Base-by-base conservation (phyloP, 371 early-diverging fungal species). In the Agmasoma carcini region DNA sequence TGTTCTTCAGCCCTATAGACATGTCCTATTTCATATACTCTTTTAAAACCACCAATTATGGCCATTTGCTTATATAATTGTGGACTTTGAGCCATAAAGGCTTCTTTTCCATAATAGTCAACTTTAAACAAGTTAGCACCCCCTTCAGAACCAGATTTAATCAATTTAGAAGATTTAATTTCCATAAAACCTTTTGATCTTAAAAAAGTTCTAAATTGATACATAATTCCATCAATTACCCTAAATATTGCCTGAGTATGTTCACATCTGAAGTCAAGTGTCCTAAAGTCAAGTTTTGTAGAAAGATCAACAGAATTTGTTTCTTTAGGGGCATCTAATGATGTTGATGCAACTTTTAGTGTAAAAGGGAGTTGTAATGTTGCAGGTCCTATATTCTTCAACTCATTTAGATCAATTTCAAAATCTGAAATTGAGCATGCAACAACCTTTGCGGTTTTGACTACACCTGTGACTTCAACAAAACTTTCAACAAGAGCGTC, bases 1-100 rank as follows among this genome's bases (percentile, higher is more conserved):
- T 92, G 86, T 78, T 95, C 83, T 72, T 99, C 99, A 40, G 96
- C 96, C 70, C 99, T 85, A 83, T 95, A 99, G 34, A 94, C 96
- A 76, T 94, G 93, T 12, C 83, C 96, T 64, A 99, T 90, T 76
- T 97, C 97, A 77, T 83, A 99, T 11, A 97, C 99, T 22, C 85
- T 81, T 59, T 87, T 91, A 66, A 95, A 86, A 72, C 93, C 96
- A 49, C 92, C 83, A 67, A 87, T 86, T 66, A 99, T 86, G 68
- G 85, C 85, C 90, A 94, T 92, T 77, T 96, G 96, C 82, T 96
- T 96, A 80, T 92, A 92, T 51, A 97, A 80, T 79, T 99, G 97
- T 46, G 97, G 97, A 17, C 91, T 90, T 76, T 97, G 99, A 25
- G 97, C 95, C 43, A 99, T 79, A 77, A 74, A 94, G 1, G 96